Base-by-base conservation (phyloP, 2,329 filamentous ascomycete genomes). In the Fusarium kyushuense region DNA sequence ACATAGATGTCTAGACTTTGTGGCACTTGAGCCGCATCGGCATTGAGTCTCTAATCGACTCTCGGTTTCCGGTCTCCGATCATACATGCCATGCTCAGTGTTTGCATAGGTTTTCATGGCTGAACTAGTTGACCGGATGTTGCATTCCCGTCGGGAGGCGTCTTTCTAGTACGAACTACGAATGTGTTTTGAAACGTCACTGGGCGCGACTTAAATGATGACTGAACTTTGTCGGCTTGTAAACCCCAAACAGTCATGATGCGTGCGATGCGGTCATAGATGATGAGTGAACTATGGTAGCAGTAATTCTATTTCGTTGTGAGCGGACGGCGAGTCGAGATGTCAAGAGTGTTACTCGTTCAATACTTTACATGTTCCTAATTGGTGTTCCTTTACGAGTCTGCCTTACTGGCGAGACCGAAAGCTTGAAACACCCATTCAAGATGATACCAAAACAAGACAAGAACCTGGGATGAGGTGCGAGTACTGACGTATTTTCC, bases 401-500 rank as follows among this genome's bases (percentile, higher is more conserved):
- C 35, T 58, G 33, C 27, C 30, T 40, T 38, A 23, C 32, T 19
- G 23, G 21, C n/a, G 30, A 8, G 46, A 27, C 21, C 32, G 13
- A 36, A 41, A 29, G 19, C 40, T 38, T 30, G 42, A 51, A 42
- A 60, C 25, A 59, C 8, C 38, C 25, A 40, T 43, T 52, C 45
- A 71, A 69, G 56, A 65, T 59, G 56, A 63, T 45, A 60, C 70
- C 54, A 6, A 47, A 70, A 61, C 10, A 19, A 36, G 67, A 30
- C 38, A 46, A 67, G 46, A 45, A 30, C 41, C 21, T 43, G 52
- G 36, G 57, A 63, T 60, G 36, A 42, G 35, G 59, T 70, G 54
- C 63, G 63, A 54, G 41, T 21, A 61, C 48, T 66, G 48, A 45
- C 53, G 48, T 55, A 43, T 51, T 63, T 23, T 19, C 32, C 41